Evolutionary conservation across 2,329 filamentous ascomycete genomes (phyloP), one percentile per base, ranked within the genome.

Genomic region (Aspergillus caelatus): DNA sequence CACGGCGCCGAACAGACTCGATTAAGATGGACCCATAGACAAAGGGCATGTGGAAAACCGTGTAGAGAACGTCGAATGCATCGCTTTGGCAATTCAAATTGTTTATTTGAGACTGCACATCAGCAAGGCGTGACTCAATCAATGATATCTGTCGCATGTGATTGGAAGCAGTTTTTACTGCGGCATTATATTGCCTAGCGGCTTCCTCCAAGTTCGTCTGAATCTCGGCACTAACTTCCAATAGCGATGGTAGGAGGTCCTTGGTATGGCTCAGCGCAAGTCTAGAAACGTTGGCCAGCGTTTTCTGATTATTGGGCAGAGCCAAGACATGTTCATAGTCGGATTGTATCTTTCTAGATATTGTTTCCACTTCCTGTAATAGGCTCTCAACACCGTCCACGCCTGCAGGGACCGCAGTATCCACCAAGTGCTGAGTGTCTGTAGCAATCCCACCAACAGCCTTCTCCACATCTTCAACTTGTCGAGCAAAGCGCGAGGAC

Each of bases 1-100:
- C 94, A 39, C 89, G 89, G 26, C 95, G 89, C 62, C 92, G 88
- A 46, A 97, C 88, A 19, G 93, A 91, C 78, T 99, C 95, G 4
- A 92, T 87, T 23, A 96, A 82, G 63, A 97, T 91, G 2, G 93
- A 94, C 0, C 94, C 94, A 75, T 98, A 99, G 70, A 96, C 89
- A 62, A 91, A 90, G 0, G 95, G 95, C 34, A 98, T 85, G 66
- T 94, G 89, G 50, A 94, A 89, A 41, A 97, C 89, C 26, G 92
- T 83, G 21, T 89, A 88, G 26, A 99, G 83, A 46, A 92, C 86
- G 66, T 96, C 90, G 74, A 97, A 94, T 0, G 91, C 90, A 36
- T 92, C 88, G 53, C 92, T 91, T 64, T 95, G 91, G 63, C 91
- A 87, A 9, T 90, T 88, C 52, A 97, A 80, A 2, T 86, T 84